These are phyloP conservation scores for Psidium friedrichsthalianum DNA, from an alignment of 345 rosid species.

Conservation along the genomic window DNA sequence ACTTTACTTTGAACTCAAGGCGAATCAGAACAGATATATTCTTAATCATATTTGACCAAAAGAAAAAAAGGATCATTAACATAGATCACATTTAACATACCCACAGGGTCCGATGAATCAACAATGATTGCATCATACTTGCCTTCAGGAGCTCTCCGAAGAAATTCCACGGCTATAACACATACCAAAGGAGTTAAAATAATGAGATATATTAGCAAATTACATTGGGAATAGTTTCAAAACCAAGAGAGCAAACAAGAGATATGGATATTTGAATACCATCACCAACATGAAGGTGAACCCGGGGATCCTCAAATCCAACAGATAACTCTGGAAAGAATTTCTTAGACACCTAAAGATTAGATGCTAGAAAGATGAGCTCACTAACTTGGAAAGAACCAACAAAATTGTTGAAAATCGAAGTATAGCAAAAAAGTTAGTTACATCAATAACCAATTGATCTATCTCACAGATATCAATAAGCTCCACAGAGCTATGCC, in stretches of 20 bases:
- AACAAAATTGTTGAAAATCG: neutral
- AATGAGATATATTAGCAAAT: neutral
- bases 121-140: slow-evolving; percentile 88
- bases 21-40: neutral
- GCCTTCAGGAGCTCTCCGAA: slow-evolving; percentile 46
- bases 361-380: neutral
- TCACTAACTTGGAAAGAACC: neutral
- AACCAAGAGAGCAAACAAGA: neutral
- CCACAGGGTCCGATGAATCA: slow-evolving; percentile 96
- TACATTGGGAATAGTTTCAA: neutral
- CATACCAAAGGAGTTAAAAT: neutral
- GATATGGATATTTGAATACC: slow-evolving; percentile 34
- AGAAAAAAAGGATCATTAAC: neutral
- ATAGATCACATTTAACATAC: slow-evolving; percentile 23
- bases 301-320: slow-evolving; percentile 97
- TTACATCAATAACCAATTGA: slow-evolving; percentile 92
- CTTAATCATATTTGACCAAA: neutral
- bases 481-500: slow-evolving; percentile 75
- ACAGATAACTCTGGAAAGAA: slow-evolving; percentile 72
- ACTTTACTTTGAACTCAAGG: neutral
- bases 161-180: slow-evolving; percentile 72
- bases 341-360: slow-evolving; percentile 57
- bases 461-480: slow-evolving; percentile 98
- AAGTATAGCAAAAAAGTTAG: slow-evolving; percentile 3
- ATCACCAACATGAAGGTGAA: slow-evolving; percentile 81